Base-by-base conservation (phyloP, 805 yeast species). In the Saccharomycopsis malanga region DNA sequence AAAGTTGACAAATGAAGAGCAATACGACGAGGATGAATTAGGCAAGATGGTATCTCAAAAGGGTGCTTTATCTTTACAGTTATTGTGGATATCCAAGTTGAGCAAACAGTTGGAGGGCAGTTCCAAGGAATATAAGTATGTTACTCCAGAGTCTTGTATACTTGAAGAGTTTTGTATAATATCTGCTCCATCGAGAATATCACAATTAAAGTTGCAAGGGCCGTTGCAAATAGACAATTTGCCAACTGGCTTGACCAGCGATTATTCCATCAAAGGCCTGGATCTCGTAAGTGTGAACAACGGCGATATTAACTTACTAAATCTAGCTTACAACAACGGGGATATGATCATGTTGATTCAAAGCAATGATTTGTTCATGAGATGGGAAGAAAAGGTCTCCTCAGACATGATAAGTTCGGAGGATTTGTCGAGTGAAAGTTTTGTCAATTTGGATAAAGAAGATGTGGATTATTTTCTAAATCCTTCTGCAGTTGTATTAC, bases 121-220 rank as follows among this genome's bases (percentile, higher is more conserved):
- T 29, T 4, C 4, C 9, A 42, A 42, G 17, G 42, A 37, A 37
- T 42, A 32, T 23, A 30, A 24, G 22, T 22, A 34, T 34, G n/a
- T n/a, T n/a, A 17, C 15, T n/a, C 9, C 9, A 12, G 36, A 18
- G 5, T 30, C n/a, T 6, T 6, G 15, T 12, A 32, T 40, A 4
- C 10, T 40, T 4, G 18, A 25, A 27, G 37, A 40, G 29, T 40
- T 27, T 29, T 27, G 22, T 4, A 29, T 40, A 27, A 23, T 39
- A 24, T 24, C 32, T 12, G 34, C 45, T 10, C 24, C 20, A 22
- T 23, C 39, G 18, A 39, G 20, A 27, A 32, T 30, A 18, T 22
- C 18, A 18, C 18, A 24, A 12, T 44, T 36, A 32, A 34, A 35
- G n/a, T 36, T 50, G 14, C 53, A 50, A 43, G 53, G 53, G 3